Evolutionary conservation across 352 stramenopile species (phyloP).

Genomic region (Phytophthora palmivora): DNA sequence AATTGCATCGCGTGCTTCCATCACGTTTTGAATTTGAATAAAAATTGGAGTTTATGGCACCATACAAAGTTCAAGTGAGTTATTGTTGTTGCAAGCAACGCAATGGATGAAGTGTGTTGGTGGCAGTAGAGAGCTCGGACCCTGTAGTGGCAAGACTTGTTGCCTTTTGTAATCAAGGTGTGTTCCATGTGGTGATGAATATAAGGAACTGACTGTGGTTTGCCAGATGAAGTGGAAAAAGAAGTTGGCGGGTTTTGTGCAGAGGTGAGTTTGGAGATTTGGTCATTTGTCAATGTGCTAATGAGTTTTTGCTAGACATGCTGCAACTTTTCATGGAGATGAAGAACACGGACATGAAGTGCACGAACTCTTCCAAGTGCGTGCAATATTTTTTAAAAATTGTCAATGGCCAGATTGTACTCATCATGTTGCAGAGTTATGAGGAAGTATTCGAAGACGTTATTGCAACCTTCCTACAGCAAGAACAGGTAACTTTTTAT

Average conservation of each 20-base stretch:
- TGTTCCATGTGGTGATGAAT: not conserved
- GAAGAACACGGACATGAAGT: conserved; percentile 53
- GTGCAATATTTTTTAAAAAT: not conserved
- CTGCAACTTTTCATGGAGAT: conserved; percentile 42
- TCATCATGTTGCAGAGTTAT: conserved; percentile 41
- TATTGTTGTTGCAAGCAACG: conserved; percentile 22
- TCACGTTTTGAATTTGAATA: not conserved
- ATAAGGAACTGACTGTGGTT: not conserved
- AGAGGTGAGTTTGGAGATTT: conserved; percentile 9
- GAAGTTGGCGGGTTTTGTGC: conserved; percentile 28
- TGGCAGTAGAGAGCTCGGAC: conserved; percentile 53
- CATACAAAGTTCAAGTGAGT: conserved; percentile 22
- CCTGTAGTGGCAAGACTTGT: conserved; percentile 49
- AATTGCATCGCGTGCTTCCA: conserved; percentile 28
- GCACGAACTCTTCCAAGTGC: conserved; percentile 53
- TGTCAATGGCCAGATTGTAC: not conserved
- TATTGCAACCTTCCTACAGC: conserved; percentile 48
- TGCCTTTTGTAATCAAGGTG: conserved; percentile 47
- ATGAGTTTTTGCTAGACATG: conserved; percentile 38
- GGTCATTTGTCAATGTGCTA: conserved; percentile 1
- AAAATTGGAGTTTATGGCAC: not conserved
- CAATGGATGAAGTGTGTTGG: conserved; percentile 57
- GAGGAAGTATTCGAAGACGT: conserved; percentile 58
- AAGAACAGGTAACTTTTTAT: conserved; percentile 34
- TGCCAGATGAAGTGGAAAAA: conserved; percentile 36